Evolutionary conservation across 495 filamentous ascomycete genomes (phyloP), one percentile per base, ranked within the genome.

Genomic region (Viridothelium virens): DNA sequence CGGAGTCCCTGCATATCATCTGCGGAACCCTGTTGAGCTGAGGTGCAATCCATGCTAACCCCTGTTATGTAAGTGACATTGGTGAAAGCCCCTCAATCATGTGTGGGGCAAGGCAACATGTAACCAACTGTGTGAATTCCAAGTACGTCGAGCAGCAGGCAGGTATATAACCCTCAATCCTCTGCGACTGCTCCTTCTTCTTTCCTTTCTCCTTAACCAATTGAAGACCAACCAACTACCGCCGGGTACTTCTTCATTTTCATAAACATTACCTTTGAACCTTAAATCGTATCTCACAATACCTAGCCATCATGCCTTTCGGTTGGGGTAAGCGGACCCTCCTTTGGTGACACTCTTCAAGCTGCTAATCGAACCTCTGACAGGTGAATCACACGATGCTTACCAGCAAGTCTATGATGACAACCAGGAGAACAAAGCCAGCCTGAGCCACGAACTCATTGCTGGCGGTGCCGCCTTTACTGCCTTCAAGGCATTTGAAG

Each of bases 401-500:
- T 87, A 89, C 78, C 74, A 85, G 66, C 66, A 87, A 72, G 78
- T 89, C 73, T 87, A 90, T 77, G 75, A 78, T 47, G 68, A 78
- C 47, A 66, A 73, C 67, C 62, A 72, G 50, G 63, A 77, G 56
- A 70, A 89, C 79, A 72, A 90, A 76, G 79, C 82, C 73, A 82
- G 85, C 73, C 77, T 91, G 73, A 83, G 83, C 69, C 90, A 92
- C 76, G 89, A 92, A 77, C 73, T 89, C 46, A 72, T 91, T 63
- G 88, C 87, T 71, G 89, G 89, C 61, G 90, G 84, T 59, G 90
- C 89, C 61, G 85, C 89, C 67, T 92, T 92, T 72, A 89, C 85
- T 69, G 90, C 83, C 66, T 87, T 94, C 83, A 90, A 91, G 81
- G 77, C 85, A 16, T 92, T 86, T 74, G 90, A 92, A 77, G 85